Conservation (phyloP, 208 protist genomes). For the Crithidia thermophila region DNA sequence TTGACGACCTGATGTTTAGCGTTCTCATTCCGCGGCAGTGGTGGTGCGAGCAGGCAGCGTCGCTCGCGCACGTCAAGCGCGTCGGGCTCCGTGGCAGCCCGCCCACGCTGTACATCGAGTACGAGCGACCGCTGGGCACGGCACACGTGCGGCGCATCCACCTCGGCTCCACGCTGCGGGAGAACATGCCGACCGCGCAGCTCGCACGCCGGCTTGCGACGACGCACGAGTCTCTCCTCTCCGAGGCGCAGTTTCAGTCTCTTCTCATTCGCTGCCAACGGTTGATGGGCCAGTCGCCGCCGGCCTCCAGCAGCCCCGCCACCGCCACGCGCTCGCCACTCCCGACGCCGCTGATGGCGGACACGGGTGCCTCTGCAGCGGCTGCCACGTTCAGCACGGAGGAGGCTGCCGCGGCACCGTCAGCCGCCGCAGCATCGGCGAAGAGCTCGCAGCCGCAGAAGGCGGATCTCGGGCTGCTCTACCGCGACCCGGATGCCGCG, state of each 20-base stretch:
- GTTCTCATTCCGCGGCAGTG: constrained; percentile 57
- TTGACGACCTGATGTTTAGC: constrained; percentile 51
- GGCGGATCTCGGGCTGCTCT: constrained; percentile 88
- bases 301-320: neutral
- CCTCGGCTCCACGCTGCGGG: constrained; percentile 33
- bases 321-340: neutral
- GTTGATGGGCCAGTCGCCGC: constrained; percentile 26
- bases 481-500: constrained; percentile 85
- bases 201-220: constrained; percentile 55
- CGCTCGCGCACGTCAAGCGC: constrained; percentile 15
- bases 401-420: neutral
- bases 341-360: neutral
- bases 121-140: constrained; percentile 28
- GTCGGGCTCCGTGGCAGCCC: constrained; percentile 51
- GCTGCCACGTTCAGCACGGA: neutral
- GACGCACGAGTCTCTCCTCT: constrained; percentile 64
- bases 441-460: constrained; percentile 47
- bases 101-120: constrained; percentile 62
- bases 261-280: constrained; percentile 70
- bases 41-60: constrained; percentile 38
- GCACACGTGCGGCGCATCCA: constrained; percentile 43
- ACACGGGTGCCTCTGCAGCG: neutral
- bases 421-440: neutral
- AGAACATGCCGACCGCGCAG: constrained; percentile 40
- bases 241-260: constrained; percentile 59